These are phyloP conservation scores for Metarhizium anisopliae DNA, from an alignment of 2,329 filamentous ascomycete species.

Conservation along the genomic window DNA sequence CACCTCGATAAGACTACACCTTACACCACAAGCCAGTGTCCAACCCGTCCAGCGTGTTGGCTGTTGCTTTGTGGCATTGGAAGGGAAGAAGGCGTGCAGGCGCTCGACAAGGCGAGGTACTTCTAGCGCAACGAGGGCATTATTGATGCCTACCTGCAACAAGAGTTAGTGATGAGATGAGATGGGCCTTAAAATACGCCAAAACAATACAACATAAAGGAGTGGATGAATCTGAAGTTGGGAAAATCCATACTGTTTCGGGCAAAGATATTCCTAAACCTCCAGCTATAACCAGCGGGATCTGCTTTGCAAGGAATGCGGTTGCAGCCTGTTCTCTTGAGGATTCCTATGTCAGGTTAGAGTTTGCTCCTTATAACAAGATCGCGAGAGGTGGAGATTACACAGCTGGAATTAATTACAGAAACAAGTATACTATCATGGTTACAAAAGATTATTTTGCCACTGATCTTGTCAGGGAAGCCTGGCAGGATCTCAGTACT, in stretches of 20 bases:
- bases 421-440: conserved; percentile 35
- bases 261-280: conserved; percentile 81
- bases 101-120: conserved; percentile 57
- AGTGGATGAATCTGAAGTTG: too few relatives aligned
- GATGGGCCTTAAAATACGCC: too few relatives aligned
- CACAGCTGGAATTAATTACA: too few relatives aligned
- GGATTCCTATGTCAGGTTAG: not conserved
- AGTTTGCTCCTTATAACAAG: not conserved
- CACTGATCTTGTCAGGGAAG: not conserved
- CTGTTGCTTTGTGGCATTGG: conserved; percentile 13
- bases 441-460: conserved; percentile 35
- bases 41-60: conserved; percentile 5
- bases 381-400: too few relatives aligned
- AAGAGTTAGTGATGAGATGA: too few relatives aligned
- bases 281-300: conserved; percentile 70
- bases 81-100: conserved; percentile 52
- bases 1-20: conserved; percentile 10
- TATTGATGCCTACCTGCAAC: conserved; percentile 51
- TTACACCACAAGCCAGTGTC: conserved; percentile 12
- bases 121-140: conserved; percentile 65
- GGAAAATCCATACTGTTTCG: conserved; percentile 41
- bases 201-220: too few relatives aligned
- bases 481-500: not conserved
- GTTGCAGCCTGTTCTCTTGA: too few relatives aligned
- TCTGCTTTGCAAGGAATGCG: conserved; percentile 67